Base-by-base conservation (phyloP, 495 filamentous ascomycete genomes). In the Penicillium cosmopolitanum region DNA sequence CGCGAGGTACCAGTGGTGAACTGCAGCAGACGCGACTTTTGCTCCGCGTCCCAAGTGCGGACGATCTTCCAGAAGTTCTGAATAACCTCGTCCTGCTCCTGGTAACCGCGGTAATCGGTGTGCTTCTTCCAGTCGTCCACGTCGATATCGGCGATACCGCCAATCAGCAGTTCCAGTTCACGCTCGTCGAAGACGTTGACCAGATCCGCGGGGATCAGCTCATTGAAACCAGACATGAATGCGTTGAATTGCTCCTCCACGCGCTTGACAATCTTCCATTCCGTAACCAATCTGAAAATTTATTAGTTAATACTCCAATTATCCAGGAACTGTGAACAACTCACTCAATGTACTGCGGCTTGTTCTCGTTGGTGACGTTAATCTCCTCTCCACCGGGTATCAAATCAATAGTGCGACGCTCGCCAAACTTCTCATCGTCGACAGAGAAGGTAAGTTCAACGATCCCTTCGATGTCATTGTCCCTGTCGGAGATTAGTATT, bases 91-190 rank as follows among this genome's bases (percentile, higher is more conserved):
- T 98, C 96, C 53, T 85, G 87, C 76, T 99, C 95, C 40, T 96
- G 97, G 79, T 99, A 99, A n/a, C 95, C 95, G 59, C 95, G 87
- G 77, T 99, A 99, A 71, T 99, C 95, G n/a, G 95, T 99, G 78
- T 99, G 95, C 79, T 99, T 99, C 88, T 99, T 99, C 95, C 95
- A 99, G 74, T 99, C 95, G 50, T 98, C 95, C 18, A 99, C 96
- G 68, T 99, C 95, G 65, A 99, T 99, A 73, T 99, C 95, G 46
- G 95, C 96, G 69, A 99, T 99, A 82, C 95, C 95, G 61, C 95
- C 95, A 71, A 99, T 98, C 62, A 99, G 80, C 65, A 99, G 77
- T 75, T 99, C 95, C 50, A 99, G 80, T 73, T 99, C 95, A 56
- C 95, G 89, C 80, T 98, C 95, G 68, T 99, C 95, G 68, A 99